These are phyloP conservation scores for Aspergillus puulaauensis DNA, from an alignment of 2,329 filamentous ascomycete genomes.

Conservation along the genomic window DNA sequence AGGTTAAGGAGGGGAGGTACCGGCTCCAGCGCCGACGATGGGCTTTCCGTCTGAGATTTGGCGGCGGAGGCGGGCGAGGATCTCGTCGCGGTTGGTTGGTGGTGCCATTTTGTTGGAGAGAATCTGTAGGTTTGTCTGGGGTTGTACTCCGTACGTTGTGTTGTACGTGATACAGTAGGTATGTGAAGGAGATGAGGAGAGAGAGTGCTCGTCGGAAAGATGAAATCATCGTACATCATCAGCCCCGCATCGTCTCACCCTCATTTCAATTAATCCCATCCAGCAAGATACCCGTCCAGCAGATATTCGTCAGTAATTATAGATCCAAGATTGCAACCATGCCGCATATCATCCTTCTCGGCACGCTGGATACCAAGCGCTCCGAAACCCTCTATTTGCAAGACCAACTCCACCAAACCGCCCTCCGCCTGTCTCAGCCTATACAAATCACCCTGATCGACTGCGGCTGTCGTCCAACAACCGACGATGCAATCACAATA, in stretches of 20 bases:
- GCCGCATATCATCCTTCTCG: slow-evolving; percentile 54
- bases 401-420: slow-evolving; percentile 43
- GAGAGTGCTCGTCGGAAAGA: not conserved
- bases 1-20: slow-evolving; percentile 27
- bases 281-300: not conserved
- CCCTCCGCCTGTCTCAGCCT: slow-evolving; percentile 21
- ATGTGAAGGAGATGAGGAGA: not conserved
- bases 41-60: slow-evolving; percentile 57
- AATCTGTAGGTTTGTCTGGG: not conserved
- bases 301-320: not conserved
- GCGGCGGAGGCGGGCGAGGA: slow-evolving; percentile 55
- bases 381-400: slow-evolving; percentile 58
- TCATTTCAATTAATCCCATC: not conserved
- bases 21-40: slow-evolving; percentile 68
- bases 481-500: slow-evolving; percentile 50
- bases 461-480: slow-evolving; percentile 25
- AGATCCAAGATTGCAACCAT: slow-evolving; percentile 4
- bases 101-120: slow-evolving; percentile 49
- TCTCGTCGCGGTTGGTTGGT: slow-evolving; percentile 56
- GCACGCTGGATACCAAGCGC: slow-evolving; percentile 66
- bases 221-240: not conserved
- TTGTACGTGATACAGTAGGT: not conserved
- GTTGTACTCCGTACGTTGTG: not conserved
- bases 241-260: not conserved
- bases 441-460: slow-evolving; percentile 32